Conservation (phyloP, 768 basidiomycete species). For the Suillus placidus region DNA sequence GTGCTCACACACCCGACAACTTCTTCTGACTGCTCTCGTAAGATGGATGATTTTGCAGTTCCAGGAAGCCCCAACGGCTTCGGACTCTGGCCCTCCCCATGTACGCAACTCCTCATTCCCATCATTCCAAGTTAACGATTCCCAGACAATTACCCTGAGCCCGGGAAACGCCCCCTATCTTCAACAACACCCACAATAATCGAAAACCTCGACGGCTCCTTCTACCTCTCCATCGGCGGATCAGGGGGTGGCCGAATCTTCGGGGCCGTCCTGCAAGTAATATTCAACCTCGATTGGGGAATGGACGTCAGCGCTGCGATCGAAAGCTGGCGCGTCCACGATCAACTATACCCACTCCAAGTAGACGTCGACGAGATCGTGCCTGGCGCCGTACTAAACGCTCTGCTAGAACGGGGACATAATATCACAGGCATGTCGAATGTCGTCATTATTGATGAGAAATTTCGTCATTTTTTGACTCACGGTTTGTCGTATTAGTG, state of each 20-base stretch:
- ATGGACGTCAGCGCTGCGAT: constrained; percentile 78
- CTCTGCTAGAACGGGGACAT: constrained; percentile 66
- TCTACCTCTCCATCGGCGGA: constrained; percentile 78
- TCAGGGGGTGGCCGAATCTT: constrained; percentile 91
- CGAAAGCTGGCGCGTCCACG: constrained; percentile 83
- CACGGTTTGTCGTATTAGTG: constrained; percentile 38
- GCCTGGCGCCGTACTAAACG: constrained; percentile 56
- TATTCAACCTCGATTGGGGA: constrained; percentile 78
- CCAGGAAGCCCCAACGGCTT: constrained; percentile 86
- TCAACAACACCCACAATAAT: constrained; percentile 83
- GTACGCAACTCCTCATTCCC: constrained; percentile 40
- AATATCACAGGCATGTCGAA: constrained; percentile 66
- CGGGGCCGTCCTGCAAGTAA: constrained; percentile 72
- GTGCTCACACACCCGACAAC: constrained; percentile 10
- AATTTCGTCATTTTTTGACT: constrained; percentile 4
- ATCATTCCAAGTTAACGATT: constrained; percentile 8
- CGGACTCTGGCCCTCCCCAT: constrained; percentile 81
- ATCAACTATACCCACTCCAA: constrained; percentile 75
- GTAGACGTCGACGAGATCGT: constrained; percentile 68
- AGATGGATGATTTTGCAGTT: constrained; percentile 93
- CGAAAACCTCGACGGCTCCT: constrained; percentile 71
- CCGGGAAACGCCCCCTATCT: constrained; percentile 88
- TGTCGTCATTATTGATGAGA: constrained; percentile 19
- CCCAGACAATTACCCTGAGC: constrained; percentile 84
- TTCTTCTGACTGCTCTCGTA: not conserved